Evolutionary conservation across 1,284 basidiomycete species (phyloP).

Genomic region (Cutaneotrichosporon cavernicola): DNA sequence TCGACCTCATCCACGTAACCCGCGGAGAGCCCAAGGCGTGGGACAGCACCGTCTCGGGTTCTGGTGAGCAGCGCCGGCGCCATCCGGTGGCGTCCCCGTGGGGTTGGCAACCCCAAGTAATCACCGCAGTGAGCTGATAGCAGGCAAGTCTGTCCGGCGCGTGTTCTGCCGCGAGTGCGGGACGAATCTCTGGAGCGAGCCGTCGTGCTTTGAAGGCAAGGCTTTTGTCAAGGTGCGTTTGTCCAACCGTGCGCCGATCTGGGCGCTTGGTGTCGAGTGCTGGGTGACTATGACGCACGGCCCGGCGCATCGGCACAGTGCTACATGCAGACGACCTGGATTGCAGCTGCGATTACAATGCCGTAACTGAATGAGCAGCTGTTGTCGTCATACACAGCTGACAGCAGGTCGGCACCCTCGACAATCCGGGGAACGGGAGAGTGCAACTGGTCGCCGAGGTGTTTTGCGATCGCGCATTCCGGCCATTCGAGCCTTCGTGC

Average conservation of each 20-base stretch:
- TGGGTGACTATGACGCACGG: neutral
- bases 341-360: too few species aligned
- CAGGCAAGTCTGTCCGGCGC: conserved; percentile 29
- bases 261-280: too few species aligned
- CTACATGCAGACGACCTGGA: neutral
- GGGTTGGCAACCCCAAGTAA: neutral
- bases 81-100: neutral
- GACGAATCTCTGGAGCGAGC: conserved; percentile 23
- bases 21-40: conserved; percentile 19
- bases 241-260: too few species aligned
- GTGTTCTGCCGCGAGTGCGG: conserved; percentile 36
- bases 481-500: conserved; percentile 4
- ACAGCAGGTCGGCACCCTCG: conserved; percentile 12
- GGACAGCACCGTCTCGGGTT: conserved; percentile 11
- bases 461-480: conserved; percentile 17
- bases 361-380: too few species aligned
- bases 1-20: conserved; percentile 15
- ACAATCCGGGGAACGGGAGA: conserved; percentile 9
- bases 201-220: conserved; percentile 14
- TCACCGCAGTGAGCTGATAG: neutral
- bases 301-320: neutral
- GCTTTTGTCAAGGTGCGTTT: conserved; percentile 19
- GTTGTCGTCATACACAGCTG: neutral
- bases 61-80: neutral
- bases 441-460: conserved; percentile 22